A percentile compares a stretch with the other conserved stretches of the same genome.
Conservation (phyloP, 371 early-diverging fungal genomes). For the Coemansia sp. region DNA sequence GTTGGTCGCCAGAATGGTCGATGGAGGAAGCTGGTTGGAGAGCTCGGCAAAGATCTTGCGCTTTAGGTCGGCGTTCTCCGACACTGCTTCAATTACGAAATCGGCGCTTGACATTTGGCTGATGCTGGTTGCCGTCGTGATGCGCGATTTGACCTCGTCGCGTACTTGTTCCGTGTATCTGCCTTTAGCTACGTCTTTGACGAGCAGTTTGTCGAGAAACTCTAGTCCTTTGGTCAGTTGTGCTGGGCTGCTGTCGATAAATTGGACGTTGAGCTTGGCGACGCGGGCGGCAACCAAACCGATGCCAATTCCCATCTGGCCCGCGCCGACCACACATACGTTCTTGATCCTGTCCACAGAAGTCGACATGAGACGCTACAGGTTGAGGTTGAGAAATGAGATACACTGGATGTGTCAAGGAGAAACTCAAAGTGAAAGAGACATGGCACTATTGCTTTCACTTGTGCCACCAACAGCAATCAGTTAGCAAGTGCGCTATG, state of each 20-base stretch:
- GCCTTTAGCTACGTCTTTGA: conserved; percentile 88
- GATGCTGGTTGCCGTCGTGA: conserved; percentile 54
- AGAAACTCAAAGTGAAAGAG: background rate
- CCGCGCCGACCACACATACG: conserved; percentile 77
- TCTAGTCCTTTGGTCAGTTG: conserved; percentile 74
- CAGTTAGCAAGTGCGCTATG: too few relatives aligned
- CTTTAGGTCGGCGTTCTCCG: conserved; percentile 88
- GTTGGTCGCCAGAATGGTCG: conserved; percentile 93
- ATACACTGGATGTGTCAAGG: background rate
- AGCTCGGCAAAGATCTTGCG: conserved; percentile 77
- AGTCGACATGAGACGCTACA: conserved; percentile 3
- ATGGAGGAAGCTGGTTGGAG: conserved; percentile 62
- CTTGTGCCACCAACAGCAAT: background rate
- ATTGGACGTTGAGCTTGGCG: conserved; percentile 73
- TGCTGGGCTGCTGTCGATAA: conserved; percentile 79
- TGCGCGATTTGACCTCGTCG: conserved; percentile 62
- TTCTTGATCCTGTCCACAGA: conserved; percentile 27
- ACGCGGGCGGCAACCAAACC: conserved; percentile 90
- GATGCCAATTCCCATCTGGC: conserved; percentile 93
- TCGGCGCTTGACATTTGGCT: conserved; percentile 61
- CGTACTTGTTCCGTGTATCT: conserved; percentile 80
- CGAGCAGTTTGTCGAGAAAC: conserved; percentile 80
- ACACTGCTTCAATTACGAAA: conserved; percentile 94
- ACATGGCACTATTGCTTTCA: background rate
- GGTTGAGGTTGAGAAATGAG: background rate